These are phyloP conservation scores for Pseudohalonectria lignicola DNA, from an alignment of 2,329 filamentous ascomycete species.

Conservation along the genomic window DNA sequence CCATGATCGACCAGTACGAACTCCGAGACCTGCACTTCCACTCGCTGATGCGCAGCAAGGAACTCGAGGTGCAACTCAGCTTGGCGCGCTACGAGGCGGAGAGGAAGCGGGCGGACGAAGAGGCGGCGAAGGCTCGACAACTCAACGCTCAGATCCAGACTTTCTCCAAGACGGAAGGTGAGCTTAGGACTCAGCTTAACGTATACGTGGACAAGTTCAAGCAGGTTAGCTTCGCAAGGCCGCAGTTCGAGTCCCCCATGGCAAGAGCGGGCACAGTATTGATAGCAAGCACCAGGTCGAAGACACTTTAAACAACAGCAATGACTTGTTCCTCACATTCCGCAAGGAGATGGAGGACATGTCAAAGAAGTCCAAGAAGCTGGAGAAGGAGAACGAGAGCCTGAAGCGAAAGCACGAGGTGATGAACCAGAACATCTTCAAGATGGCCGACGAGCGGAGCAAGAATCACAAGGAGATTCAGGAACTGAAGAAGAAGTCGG, in stretches of 20 bases:
- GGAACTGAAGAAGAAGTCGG: constrained; percentile 71
- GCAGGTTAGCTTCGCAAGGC: constrained; percentile 88
- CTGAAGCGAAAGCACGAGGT: constrained; percentile 88
- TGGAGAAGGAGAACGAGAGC: constrained; percentile 92
- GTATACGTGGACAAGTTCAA: constrained; percentile 99
- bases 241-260: too few species aligned
- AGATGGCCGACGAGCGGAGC: constrained; percentile 90
- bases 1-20: constrained; percentile 93
- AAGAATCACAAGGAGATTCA: constrained; percentile 67
- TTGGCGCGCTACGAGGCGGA: constrained; percentile 82
- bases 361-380: constrained; percentile 95
- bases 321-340: constrained; percentile 93
- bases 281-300: constrained; percentile 68
- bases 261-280: too few species aligned
- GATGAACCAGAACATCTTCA: constrained; percentile 87
- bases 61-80: constrained; percentile 89
- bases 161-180: constrained; percentile 91
- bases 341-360: constrained; percentile 99
- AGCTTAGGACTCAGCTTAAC: constrained; percentile 88
- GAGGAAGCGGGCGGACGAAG: constrained; percentile 75
- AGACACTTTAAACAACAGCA: constrained; percentile 96
- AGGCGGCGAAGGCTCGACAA: constrained; percentile 69
- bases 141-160: constrained; percentile 87
- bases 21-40: constrained; percentile 90
- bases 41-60: constrained; percentile 83